Evolutionary conservation across 495 filamentous ascomycete genomes (phyloP), one percentile per base, ranked within the genome.

Genomic region (Penicillium salamii): DNA sequence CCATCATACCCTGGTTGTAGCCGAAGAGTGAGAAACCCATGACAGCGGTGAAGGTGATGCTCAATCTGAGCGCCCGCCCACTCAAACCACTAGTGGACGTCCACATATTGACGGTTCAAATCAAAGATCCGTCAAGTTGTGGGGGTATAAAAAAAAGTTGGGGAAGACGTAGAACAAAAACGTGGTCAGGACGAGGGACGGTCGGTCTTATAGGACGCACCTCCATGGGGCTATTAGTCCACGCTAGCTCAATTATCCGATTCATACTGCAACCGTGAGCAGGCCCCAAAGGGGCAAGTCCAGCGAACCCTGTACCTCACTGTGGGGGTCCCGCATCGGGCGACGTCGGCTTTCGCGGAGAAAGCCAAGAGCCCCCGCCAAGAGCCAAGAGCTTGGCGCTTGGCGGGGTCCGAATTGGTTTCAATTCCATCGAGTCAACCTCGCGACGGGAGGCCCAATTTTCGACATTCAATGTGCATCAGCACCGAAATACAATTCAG

Each of bases 1-100:
- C 46, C 59, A 63, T 63, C 54, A 61, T 54, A 44, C 49, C 52
- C 40, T 65, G 59, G 18, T 65, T 54, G 44, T 65, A 58, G 28
- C 62, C 54, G 49, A 65, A 58, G 37, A 63, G 47, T 15, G 57
- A 48, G 57, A 65, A 56, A 38, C 62, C 51, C 29, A 62, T 31
- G 32, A 62, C 58, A 32, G 58, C 55, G 13, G 55, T 50, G 45
- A 55, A 6, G 49, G 58, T 62, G 55, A 62, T 62, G 52, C 32
- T 43, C 48, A 55, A n/a, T 46, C 46, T 55, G 49, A 62, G 58
- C 29, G 44, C 9, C 26, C 53, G 52, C 31, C 58, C 58, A 17
- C 24, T 42, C 23, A 58, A 37, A 40, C 58, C 58, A 29, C 33
- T 32, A 18, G 48, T 58, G 18, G 52, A 53, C 32, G 58, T 62